Evolutionary conservation across 164 flowering plant species (phyloP).

Genomic region (Chimonanthus praecox): DNA sequence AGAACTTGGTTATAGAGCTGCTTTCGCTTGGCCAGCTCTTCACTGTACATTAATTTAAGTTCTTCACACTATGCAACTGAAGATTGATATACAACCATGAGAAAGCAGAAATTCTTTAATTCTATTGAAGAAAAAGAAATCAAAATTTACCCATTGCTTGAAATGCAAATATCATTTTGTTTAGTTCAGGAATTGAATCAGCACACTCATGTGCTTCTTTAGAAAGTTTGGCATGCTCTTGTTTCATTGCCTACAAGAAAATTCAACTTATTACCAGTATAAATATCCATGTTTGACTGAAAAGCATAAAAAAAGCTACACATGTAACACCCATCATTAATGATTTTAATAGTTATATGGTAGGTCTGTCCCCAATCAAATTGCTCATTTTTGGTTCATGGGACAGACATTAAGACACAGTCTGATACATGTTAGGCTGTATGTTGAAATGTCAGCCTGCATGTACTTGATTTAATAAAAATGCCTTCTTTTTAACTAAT

Average conservation of each 20-base stretch:
- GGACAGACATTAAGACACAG: neutral
- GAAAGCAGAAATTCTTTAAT: neutral
- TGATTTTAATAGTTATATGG: neutral
- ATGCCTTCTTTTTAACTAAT: neutral
- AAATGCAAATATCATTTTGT: slow-evolving; percentile 68
- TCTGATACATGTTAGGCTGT: neutral
- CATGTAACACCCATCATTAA: neutral
- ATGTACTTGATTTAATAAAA: neutral
- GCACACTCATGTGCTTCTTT: slow-evolving; percentile 77
- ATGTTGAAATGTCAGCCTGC: neutral
- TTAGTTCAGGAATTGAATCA: slow-evolving; percentile 71
- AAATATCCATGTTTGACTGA: neutral
- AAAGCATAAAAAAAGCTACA: neutral
- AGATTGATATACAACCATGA: slow-evolving; percentile 11
- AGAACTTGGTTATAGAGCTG: slow-evolving; percentile 70
- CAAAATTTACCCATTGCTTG: slow-evolving; percentile 58
- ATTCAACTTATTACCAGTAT: neutral
- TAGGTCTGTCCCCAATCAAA: too few relatives aligned
- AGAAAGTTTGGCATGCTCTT: slow-evolving; percentile 56
- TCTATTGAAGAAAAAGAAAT: neutral
- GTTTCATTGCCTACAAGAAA: slow-evolving; percentile 48
- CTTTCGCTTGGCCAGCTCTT: slow-evolving; percentile 69
- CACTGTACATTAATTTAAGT: slow-evolving; percentile 68
- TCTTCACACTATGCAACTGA: slow-evolving; percentile 83
- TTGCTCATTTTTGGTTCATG: too few relatives aligned